Conservation (phyloP, 2,329 filamentous ascomycete species). For the Ustulina deusta region DNA sequence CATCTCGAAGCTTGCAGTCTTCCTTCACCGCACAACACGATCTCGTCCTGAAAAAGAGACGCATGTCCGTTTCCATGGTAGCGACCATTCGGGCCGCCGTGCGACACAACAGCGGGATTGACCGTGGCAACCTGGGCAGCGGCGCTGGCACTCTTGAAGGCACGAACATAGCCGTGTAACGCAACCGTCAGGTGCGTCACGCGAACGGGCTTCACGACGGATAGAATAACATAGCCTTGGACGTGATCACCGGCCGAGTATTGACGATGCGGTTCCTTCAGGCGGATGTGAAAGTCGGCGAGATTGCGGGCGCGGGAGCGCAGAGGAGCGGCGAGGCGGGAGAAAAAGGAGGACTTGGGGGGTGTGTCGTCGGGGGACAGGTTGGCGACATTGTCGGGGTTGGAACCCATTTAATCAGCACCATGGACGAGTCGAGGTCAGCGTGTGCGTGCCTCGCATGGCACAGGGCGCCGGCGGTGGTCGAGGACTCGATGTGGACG, state of each 20-base stretch:
- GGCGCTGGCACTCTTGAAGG: constrained; percentile 76
- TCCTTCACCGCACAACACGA: constrained; percentile 82
- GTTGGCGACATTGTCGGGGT: constrained; percentile 55
- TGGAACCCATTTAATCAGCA: constrained; percentile 61
- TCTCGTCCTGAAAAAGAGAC: constrained; percentile 86
- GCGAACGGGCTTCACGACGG: constrained; percentile 77
- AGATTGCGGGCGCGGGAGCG: constrained; percentile 71
- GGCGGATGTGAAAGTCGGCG: constrained; percentile 81
- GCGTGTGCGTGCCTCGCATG: constrained; percentile 49
- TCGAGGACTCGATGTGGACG: constrained; percentile 13
- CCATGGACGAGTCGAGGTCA: constrained; percentile 29
- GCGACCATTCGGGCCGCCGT: constrained; percentile 57
- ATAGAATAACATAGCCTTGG: constrained; percentile 77
- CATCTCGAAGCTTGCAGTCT: constrained; percentile 79
- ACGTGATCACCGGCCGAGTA: constrained; percentile 82
- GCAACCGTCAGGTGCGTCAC: constrained; percentile 84
- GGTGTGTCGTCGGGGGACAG: constrained; percentile 56
- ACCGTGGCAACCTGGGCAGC: constrained; percentile 61
- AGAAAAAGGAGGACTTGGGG: constrained; percentile 62
- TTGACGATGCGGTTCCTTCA: constrained; percentile 81
- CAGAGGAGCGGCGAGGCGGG: constrained; percentile 64
- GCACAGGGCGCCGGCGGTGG: constrained; percentile 44
- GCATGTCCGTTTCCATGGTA: constrained; percentile 83
- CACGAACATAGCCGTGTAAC: constrained; percentile 82
- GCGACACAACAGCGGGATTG: constrained; percentile 57